Evolutionary conservation across 805 yeast genomes (phyloP).

Genomic region (Ogataea pini): DNA sequence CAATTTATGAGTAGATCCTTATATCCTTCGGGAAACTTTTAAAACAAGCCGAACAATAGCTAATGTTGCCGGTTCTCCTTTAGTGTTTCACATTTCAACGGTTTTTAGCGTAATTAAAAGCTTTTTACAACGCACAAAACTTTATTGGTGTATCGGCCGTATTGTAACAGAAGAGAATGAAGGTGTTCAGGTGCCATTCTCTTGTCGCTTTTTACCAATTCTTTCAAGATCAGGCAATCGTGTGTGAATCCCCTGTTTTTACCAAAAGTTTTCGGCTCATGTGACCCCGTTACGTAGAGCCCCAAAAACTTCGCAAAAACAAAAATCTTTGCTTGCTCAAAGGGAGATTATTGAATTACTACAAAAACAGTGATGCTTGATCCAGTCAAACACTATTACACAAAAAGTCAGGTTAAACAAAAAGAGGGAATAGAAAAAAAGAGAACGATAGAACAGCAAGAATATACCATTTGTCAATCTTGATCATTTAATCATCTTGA

Average conservation of each 20-base stretch:
- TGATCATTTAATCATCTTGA: slow-evolving; percentile 7
- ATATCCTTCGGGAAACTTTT: not conserved
- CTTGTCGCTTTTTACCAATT: too few relatives aligned
- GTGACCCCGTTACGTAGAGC: too few relatives aligned
- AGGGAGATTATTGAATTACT: too few relatives aligned
- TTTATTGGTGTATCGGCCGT: not conserved
- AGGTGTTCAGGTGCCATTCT: too few relatives aligned
- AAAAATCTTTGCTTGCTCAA: too few relatives aligned
- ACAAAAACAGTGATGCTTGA: too few relatives aligned
- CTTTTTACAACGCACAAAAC: not conserved
- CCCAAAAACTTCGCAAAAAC: too few relatives aligned
- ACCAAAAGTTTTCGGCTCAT: too few relatives aligned
- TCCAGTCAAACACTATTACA: slow-evolving; percentile 8
- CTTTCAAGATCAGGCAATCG: too few relatives aligned
- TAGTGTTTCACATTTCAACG: not conserved
- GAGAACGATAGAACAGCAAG: not conserved
- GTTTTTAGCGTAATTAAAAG: not conserved
- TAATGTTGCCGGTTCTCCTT: not conserved
- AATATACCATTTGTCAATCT: not conserved
- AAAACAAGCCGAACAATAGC: not conserved
- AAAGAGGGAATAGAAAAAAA: not conserved
- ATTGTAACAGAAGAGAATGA: not conserved
- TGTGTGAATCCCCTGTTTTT: too few relatives aligned
- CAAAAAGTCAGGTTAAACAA: not conserved
- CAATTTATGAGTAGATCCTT: not conserved